Evolutionary conservation across 495 filamentous ascomycete genomes (phyloP), one percentile per base, ranked within the genome.

Genomic region (Aspergillus bertholletiae): DNA sequence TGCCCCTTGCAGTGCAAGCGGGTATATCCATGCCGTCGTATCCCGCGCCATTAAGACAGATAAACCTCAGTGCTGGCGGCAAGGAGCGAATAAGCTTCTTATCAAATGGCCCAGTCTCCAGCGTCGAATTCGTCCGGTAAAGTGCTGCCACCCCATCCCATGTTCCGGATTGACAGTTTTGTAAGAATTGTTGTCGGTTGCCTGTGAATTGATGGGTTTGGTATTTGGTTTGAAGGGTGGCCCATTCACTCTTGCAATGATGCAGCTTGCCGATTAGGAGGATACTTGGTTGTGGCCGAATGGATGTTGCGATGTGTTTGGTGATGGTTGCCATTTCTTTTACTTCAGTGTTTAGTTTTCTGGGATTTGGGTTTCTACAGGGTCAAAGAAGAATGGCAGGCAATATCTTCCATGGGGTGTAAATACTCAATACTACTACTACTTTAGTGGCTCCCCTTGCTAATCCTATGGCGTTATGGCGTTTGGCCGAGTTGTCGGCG

Each of bases 1-100:
- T 82, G 24, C 64, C 68, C 43, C 72, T 68, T 7, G 67, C 70
- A 2, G 80, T 81, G 68, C 83, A 87, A 22, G 79, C 80, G 28
- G 71, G 58, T 30, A 87, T 70, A 62, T 83, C 79, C 53, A 89
- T 76, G 60, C 86, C 80, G 66, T 89, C 87, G 64, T 88, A 89
- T 12, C 87, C 87, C 34, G 86, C 84, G 17, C 79, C 78, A 28
- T 43, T 55, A 23, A 48, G 53, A 24, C 32, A 18, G 7, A 49
- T 49, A 26, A 17, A 58, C 84, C 86, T 90, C 85, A 62, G 75
- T 81, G 50, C 30, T 1, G 7, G 12, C 1, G 53, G 23, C 21
- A 49, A 22, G 8, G 34, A 17, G 30, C 13, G 30, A 32, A 32
- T 11, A 32, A 32, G 30, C 8, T 5, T 9, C 7, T 12, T 32